These are phyloP conservation scores for Papiliotrema laurentii DNA, from an alignment of 1,284 basidiomycete genomes.

Conservation along the genomic window DNA sequence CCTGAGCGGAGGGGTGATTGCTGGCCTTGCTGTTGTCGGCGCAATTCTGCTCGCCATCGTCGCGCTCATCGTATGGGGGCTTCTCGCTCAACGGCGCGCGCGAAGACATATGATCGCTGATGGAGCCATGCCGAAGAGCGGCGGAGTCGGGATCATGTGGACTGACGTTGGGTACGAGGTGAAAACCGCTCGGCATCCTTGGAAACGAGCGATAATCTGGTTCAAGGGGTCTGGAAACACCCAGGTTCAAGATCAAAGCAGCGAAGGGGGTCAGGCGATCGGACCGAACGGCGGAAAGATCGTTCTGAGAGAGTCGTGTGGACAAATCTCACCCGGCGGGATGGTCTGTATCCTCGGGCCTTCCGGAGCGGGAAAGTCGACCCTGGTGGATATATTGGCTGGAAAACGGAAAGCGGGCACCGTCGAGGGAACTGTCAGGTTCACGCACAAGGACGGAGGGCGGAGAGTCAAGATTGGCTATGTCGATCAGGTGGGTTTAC, in stretches of 20 bases:
- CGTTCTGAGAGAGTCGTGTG: constrained; percentile 68
- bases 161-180: constrained; percentile 60
- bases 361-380: constrained; percentile 79
- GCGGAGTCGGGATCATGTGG: constrained; percentile 66
- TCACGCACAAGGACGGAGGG: constrained; percentile 26
- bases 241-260: background rate
- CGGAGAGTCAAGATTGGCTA: constrained; percentile 59
- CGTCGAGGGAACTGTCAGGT: constrained; percentile 53
- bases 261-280: constrained; percentile 9
- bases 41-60: constrained; percentile 60
- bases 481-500: constrained; percentile 60
- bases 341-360: constrained; percentile 85
- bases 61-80: constrained; percentile 59
- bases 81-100: constrained; percentile 60
- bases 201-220: constrained; percentile 14
- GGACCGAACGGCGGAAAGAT: constrained; percentile 55
- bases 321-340: constrained; percentile 65
- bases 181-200: constrained; percentile 6
- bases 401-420: constrained; percentile 67
- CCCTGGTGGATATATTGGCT: constrained; percentile 76
- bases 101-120: constrained; percentile 49
- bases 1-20: constrained; percentile 75
- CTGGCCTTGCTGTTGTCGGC: constrained; percentile 76
- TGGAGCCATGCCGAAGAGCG: constrained; percentile 24
- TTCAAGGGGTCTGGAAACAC: constrained; percentile 21